phyloP scores from a whole-genome alignment of 2,329 filamentous ascomycete genomes.

The Cercospora brassicicola region DNA sequence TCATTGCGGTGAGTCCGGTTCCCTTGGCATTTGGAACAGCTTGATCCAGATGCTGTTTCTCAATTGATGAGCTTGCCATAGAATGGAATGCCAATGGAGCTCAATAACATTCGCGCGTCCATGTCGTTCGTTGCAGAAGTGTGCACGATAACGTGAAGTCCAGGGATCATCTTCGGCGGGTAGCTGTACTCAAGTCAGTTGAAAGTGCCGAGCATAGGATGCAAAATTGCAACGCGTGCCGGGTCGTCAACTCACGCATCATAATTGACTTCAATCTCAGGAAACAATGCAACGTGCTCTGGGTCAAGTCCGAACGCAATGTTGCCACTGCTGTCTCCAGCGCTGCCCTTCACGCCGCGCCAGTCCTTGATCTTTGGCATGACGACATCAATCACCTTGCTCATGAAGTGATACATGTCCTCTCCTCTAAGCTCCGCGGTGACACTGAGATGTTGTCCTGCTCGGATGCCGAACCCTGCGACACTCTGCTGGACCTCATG shows the following conservation, averaged over 20 bases:
- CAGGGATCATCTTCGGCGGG: constrained; percentile 74
- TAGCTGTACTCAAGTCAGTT: constrained; percentile 53
- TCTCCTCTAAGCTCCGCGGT: constrained; percentile 78
- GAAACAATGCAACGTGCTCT: constrained; percentile 78
- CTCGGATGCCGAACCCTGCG: constrained; percentile 70
- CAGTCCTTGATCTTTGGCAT: constrained; percentile 96
- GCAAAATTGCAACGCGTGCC: not conserved
- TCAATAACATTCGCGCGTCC: constrained; percentile 75
- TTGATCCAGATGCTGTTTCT: not conserved
- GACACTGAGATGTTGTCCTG: constrained; percentile 70
- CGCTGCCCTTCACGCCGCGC: constrained; percentile 72
- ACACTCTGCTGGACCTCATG: constrained; percentile 71
- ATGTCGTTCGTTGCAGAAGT: constrained; percentile 82
- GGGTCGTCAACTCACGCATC: constrained; percentile 65
- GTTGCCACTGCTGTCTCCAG: constrained; percentile 87
- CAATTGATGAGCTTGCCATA: constrained; percentile 68
- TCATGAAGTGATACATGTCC: constrained; percentile 83
- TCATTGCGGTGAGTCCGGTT: not conserved
- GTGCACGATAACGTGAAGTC: constrained; percentile 78
- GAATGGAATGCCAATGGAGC: constrained; percentile 75
- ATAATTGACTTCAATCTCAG: constrained; percentile 92
- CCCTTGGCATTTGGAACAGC: not conserved
- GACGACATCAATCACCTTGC: constrained; percentile 86
- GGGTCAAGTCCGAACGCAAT: constrained; percentile 76
- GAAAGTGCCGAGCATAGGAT: constrained; percentile 3